Conservation (phyloP, 192 early-diverging fungal genomes). For the Umbelopsis isabellina region DNA sequence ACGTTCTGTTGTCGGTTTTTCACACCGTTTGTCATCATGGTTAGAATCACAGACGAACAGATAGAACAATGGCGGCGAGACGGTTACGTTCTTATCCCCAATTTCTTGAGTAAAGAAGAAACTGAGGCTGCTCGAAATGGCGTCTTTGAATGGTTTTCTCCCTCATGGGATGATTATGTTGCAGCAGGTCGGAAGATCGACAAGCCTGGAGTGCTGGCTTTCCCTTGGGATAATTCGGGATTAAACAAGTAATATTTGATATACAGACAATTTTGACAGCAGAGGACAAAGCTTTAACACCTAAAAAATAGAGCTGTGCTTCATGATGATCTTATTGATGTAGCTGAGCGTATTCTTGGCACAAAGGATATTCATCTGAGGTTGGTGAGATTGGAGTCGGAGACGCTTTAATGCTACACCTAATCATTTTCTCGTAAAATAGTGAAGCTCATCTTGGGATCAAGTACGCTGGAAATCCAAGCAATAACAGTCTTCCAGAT, state of each 20-base stretch:
- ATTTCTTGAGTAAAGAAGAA: constrained; percentile 7
- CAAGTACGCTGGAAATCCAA: constrained; percentile 18
- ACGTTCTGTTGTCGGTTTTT: background rate
- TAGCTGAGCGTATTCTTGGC: constrained; percentile 7
- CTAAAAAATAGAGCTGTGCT: background rate
- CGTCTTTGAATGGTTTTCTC: constrained; percentile 8
- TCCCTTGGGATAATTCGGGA: constrained; percentile 8
- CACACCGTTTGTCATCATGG: background rate
- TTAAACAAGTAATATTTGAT: constrained; percentile 1
- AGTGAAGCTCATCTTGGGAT: constrained; percentile 19
- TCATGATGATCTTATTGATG: constrained; percentile 15
- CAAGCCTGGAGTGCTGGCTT: background rate
- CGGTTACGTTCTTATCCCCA: constrained; percentile 2
- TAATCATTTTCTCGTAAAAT: background rate
- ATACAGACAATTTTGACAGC: no score
- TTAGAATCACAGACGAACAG: constrained; percentile 12
- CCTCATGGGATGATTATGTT: constrained; percentile 11
- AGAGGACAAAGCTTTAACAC: background rate
- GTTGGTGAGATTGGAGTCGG: background rate
- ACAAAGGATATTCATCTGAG: constrained; percentile 16
- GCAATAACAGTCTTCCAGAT: constrained; percentile 11
- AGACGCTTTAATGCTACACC: no score
- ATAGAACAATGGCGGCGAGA: constrained; percentile 13
- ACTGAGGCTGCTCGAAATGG: background rate
- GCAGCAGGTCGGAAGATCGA: background rate